Percentiles rank a stretch among this genome's conserved stretches.
Conservation (phyloP, 192 early-diverging fungal genomes). For the Backusella mclennaniae region DNA sequence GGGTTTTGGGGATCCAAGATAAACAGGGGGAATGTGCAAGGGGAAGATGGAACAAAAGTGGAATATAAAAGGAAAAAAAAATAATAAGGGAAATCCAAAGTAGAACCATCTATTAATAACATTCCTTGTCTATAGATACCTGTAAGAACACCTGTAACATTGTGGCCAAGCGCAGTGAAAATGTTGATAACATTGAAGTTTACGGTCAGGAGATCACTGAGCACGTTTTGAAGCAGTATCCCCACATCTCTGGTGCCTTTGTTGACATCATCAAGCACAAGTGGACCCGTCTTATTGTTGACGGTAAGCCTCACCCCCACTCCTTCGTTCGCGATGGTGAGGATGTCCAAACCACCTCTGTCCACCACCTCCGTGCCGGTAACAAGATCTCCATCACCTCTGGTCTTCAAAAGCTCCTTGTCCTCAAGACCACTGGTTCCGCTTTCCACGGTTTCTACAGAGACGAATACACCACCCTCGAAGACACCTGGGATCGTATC, state of each 20-base stretch:
- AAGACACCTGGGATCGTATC: slow-evolving; percentile 71
- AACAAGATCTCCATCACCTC: slow-evolving; percentile 53
- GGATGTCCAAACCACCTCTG: slow-evolving; percentile 61
- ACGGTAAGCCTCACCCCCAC: slow-evolving; percentile 64
- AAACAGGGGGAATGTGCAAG: background rate
- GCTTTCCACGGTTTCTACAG: slow-evolving; percentile 71
- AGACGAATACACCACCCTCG: slow-evolving; percentile 73
- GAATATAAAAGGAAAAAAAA: background rate
- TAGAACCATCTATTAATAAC: background rate
- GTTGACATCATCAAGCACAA: slow-evolving; percentile 71
- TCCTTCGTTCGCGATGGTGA: slow-evolving; percentile 74
- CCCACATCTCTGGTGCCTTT: slow-evolving; percentile 61
- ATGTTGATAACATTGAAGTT: slow-evolving; percentile 69
- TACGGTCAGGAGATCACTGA: slow-evolving; percentile 67
- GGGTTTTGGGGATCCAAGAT: background rate
- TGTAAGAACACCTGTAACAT: slow-evolving; percentile 78
- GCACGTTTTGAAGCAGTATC: slow-evolving; percentile 73
- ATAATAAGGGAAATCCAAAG: background rate
- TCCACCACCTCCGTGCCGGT: slow-evolving; percentile 46
- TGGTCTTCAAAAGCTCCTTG: slow-evolving; percentile 68
- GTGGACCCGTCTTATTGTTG: slow-evolving; percentile 71
- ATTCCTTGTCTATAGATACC: slow-evolving; percentile 43
- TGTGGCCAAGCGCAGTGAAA: slow-evolving; percentile 66
- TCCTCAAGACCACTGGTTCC: slow-evolving; percentile 84
- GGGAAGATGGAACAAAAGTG: background rate